Base-by-base conservation (phyloP, 768 basidiomycete genomes). In the Lentinus brumalis region DNA sequence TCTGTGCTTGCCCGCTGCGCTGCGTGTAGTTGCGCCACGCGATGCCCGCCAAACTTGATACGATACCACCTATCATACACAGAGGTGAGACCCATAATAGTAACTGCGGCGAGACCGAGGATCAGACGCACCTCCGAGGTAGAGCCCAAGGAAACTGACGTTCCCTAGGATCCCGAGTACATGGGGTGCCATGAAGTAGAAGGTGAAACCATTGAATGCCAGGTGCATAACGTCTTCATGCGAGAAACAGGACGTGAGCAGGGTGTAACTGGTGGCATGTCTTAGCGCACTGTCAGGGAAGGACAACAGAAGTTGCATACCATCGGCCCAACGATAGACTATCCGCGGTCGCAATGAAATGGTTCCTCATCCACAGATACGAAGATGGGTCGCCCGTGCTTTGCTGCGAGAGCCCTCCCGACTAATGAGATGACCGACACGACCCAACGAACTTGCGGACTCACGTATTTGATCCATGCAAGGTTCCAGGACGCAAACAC, bases 141-240 rank as follows among this genome's bases (percentile, higher is more conserved):
- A 94, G n/a, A 94, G 79, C 10, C 76, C 75, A 4, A 92, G 70
- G 71, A 94, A 94, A 16, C 80, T 80, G 10, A 81, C 75, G 67
- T 83, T 86, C 0, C 91, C 90, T 11, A 94, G 78, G 47, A 87
- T 74, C 16, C 74, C 67, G 30, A 93, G 78, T 50, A 90, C 84
- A 3, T 83, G 73, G 1, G 80, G 83, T 0, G 86, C 89, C 82
- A 92, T 84, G 75, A 89, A 93, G 73, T 80, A 91, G 73, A 85
- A 91, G 0, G 88, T 86, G 68, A 91, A 81, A n/a, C 83, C 85
- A 67, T 93, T 93, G 71, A 91, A 79, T n/a, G 91, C 63, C 4
- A 89, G 81, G 68, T 93, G 91, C 0, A 70, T 63, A n/a, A 79
- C 41, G 31, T 81, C 78, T 64, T 79, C 72, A 67, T 93, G 91